Percentiles rank a stretch among this genome's conserved stretches.
These are phyloP conservation scores for Phialemonium atrogriseum DNA, from an alignment of 2,329 filamentous ascomycete species.

Conservation along the genomic window DNA sequence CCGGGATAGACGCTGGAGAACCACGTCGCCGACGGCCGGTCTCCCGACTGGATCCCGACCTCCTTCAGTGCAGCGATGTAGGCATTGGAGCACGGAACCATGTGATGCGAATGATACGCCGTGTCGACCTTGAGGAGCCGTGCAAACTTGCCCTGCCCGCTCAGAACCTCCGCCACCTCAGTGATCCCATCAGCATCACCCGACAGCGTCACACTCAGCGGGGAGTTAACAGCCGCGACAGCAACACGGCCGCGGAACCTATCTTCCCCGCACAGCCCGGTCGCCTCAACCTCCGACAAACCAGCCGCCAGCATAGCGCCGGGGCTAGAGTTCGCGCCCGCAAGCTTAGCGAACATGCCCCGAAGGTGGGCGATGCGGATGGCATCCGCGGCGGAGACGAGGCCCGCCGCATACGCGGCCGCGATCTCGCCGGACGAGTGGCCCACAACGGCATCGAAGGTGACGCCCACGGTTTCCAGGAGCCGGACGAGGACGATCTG, in stretches of 20 bases:
- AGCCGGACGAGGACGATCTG: constrained; percentile 39
- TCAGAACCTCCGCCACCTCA: constrained; percentile 12
- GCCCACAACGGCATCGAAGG: constrained; percentile 29
- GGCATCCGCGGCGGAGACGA: constrained; percentile 28
- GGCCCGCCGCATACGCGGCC: constrained; percentile 38
- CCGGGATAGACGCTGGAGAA: constrained; percentile 4
- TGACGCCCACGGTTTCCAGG: constrained; percentile 25
- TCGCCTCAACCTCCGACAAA: constrained; percentile 3
- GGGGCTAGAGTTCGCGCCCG: too few relatives aligned
- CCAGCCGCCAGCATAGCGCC: constrained; percentile 13
- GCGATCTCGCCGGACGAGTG: constrained; percentile 40
- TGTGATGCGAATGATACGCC: constrained; percentile 34
- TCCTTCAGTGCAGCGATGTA: background rate
- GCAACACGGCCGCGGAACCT: constrained; percentile 7
- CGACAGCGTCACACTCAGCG: constrained; percentile 17
- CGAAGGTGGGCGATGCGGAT: constrained; percentile 30
- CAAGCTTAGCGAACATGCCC: constrained; percentile 6
- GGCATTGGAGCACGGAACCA: constrained; percentile 12
- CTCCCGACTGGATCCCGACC: background rate
- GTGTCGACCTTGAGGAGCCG: constrained; percentile 25
- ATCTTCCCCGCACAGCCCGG: background rate
- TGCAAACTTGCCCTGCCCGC: constrained; percentile 17
- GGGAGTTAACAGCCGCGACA: constrained; percentile 20
- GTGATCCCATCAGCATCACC: constrained; percentile 20
- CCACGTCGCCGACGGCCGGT: constrained; percentile 3